phyloP scores from a whole-genome alignment of 805 yeast genomes.

The Sugiyamaella boreocaroliniensis region DNA sequence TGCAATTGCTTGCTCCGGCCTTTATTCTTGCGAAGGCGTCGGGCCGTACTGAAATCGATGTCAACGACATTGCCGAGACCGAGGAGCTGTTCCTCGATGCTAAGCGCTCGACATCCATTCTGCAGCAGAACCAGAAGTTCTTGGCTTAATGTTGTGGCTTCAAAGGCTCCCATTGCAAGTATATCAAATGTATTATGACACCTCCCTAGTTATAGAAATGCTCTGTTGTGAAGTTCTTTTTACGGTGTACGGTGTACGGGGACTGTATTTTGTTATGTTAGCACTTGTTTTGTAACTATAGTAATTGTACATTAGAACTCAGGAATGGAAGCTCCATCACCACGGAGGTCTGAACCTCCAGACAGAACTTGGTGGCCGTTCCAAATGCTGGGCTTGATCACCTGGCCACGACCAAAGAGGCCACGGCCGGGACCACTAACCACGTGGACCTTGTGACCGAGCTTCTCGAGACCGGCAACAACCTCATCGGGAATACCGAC shows the following conservation, averaged over 20 bases:
- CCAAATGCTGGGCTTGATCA: conserved; percentile 42
- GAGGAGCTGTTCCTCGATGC: conserved; percentile 80
- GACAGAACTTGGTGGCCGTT: conserved; percentile 44
- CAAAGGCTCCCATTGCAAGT: not conserved
- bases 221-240: not conserved
- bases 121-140: conserved; percentile 36
- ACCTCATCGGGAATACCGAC: conserved; percentile 50
- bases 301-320: conserved; percentile 27
- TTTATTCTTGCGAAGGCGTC: conserved; percentile 71
- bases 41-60: conserved; percentile 61
- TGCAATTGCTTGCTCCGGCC: conserved; percentile 87
- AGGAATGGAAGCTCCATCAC: conserved; percentile 76
- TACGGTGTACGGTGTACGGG: not conserved
- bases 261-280: not conserved
- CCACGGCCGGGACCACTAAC: conserved; percentile 34
- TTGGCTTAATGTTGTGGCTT: conserved; percentile 18
- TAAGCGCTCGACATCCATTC: conserved; percentile 65
- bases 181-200: not conserved
- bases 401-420: conserved; percentile 52
- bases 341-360: conserved; percentile 75
- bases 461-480: conserved; percentile 37
- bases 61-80: conserved; percentile 77
- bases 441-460: conserved; percentile 54
- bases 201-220: too few species aligned
- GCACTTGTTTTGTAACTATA: not conserved